These are phyloP conservation scores for Aspergillus affinis DNA, from an alignment of 495 filamentous ascomycete species.

Conservation along the genomic window DNA sequence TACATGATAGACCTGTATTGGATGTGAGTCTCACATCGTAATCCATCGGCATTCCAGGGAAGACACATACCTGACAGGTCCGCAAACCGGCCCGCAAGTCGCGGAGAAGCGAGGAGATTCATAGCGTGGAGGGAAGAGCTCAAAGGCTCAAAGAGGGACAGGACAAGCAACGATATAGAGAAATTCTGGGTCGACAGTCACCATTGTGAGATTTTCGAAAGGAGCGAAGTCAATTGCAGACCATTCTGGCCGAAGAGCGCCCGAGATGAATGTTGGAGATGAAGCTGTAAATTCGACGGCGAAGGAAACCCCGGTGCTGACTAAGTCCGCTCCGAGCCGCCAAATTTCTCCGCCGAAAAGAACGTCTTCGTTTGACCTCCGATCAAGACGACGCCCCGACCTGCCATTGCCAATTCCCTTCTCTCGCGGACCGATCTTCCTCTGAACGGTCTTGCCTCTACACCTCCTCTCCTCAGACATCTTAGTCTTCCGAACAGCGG, in stretches of 20 bases:
- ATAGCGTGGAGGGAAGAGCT: constrained; percentile 25
- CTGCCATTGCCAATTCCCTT: neutral
- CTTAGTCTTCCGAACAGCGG: neutral
- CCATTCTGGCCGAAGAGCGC: constrained; percentile 2
- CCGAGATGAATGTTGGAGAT: neutral
- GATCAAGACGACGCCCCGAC: neutral
- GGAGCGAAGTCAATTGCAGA: constrained; percentile 12
- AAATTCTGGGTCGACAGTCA: constrained; percentile 1
- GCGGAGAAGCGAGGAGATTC: constrained; percentile 31
- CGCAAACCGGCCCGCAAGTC: constrained; percentile 19
- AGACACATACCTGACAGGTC: neutral
- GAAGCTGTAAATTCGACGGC: neutral
- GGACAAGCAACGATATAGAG: neutral
- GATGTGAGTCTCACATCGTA: neutral
- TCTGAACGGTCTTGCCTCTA: neutral
- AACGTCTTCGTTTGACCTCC: neutral
- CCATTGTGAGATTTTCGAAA: constrained; percentile 6
- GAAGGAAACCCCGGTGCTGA: constrained; percentile 10
- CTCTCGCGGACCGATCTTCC: neutral
- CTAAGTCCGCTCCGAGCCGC: constrained; percentile 10
- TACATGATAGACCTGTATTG: neutral
- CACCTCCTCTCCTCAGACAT: neutral
- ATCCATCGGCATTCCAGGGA: neutral
- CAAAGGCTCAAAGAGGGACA: constrained; percentile 17
- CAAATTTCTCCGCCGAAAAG: constrained; percentile 17